A percentile compares a stretch with the other conserved stretches of the same genome.
Conservation (phyloP, 208 protist species). For the Trypanosoma scelopori region DNA sequence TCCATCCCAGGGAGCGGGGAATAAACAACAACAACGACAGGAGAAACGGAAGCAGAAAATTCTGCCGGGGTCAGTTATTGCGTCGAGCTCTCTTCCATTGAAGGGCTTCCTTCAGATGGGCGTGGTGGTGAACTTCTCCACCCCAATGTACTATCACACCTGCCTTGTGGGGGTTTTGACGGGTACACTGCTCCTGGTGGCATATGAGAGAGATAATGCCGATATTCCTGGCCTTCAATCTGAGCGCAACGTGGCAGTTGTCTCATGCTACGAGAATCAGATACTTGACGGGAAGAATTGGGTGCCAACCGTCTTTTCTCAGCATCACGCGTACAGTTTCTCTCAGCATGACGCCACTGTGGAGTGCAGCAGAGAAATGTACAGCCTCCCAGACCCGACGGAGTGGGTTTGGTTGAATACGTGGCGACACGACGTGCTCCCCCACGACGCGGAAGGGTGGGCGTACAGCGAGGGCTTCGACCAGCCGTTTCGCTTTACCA, state of each 20-base stretch:
- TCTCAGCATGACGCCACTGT: slow-evolving; percentile 32
- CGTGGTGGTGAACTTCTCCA: slow-evolving; percentile 33
- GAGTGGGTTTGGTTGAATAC: slow-evolving; percentile 54
- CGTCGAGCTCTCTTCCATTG: slow-evolving; percentile 51
- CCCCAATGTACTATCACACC: slow-evolving; percentile 53
- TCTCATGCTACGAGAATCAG: slow-evolving; percentile 68
- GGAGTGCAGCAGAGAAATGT: slow-evolving; percentile 35
- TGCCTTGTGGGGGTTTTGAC: slow-evolving; percentile 49
- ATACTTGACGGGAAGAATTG: slow-evolving; percentile 35
- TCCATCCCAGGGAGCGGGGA: slow-evolving; percentile 18
- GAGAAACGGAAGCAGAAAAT: too few species aligned
- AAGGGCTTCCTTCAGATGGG: slow-evolving; percentile 49
- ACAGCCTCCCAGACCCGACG: slow-evolving; percentile 33
- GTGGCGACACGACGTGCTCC: slow-evolving; percentile 47
- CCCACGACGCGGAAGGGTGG: slow-evolving; percentile 57
- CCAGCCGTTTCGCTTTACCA: slow-evolving; percentile 27
- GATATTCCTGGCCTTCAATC: slow-evolving; percentile 37
- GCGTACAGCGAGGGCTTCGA: slow-evolving; percentile 37
- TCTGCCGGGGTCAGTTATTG: slow-evolving; percentile 28
- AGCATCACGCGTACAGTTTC: slow-evolving; percentile 35
- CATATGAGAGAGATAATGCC: slow-evolving; percentile 49
- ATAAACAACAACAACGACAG: neutral
- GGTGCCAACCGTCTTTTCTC: slow-evolving; percentile 28
- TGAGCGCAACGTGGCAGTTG: slow-evolving; percentile 36
- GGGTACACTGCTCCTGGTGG: slow-evolving; percentile 38